Evolutionary conservation across 495 filamentous ascomycete genomes (phyloP), one percentile per base, ranked within the genome.

Genomic region (Terfezia boudieri): DNA sequence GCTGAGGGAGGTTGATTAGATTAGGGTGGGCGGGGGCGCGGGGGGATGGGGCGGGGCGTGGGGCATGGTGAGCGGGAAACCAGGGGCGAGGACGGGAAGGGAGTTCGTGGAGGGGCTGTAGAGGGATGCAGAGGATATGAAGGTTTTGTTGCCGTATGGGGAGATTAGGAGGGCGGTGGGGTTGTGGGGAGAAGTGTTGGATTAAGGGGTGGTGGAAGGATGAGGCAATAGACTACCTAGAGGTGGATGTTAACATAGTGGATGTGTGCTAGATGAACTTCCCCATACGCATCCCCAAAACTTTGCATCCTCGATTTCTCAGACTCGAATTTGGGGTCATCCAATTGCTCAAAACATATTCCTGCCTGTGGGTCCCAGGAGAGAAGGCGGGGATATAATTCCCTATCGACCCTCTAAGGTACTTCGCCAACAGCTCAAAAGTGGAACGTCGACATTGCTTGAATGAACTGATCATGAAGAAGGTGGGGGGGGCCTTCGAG

Each of bases 111-210:
- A 85, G 58, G 66, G 72, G 4, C 66, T 77, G 12, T 68, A 86
- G 26, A 76, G 77, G 17, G 82, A 86, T 60, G 78, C 73, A 12
- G 82, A 86, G 59, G 82, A 85, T 54, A 76, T 77, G 66, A 71
- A 79, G 36, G 72, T 86, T 52, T 70, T 74, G 51, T 63, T 86
- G 12, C 80, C 81, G 1, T 86, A 85, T 60, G 70, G 72, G 14
- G 66, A 73, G 53, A 74, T 86, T 50, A 72, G 81, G 37, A 67
- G 72, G 26, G 70, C 76, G 38, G 59, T 77, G 9, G 59, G 56
- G 56, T 65, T 70, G 36, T 67, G 75, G 51, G 71, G 70, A 9
- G 61, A 66, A 37, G 66, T 63, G 0, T 70, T 85, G 0, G 77
- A 82, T 20, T 2, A 20, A 20, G 0, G 20, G 20, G 20, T 20